phyloP scores from a whole-genome alignment of 1,284 basidiomycete species.

The Xanthoconium separans region DNA sequence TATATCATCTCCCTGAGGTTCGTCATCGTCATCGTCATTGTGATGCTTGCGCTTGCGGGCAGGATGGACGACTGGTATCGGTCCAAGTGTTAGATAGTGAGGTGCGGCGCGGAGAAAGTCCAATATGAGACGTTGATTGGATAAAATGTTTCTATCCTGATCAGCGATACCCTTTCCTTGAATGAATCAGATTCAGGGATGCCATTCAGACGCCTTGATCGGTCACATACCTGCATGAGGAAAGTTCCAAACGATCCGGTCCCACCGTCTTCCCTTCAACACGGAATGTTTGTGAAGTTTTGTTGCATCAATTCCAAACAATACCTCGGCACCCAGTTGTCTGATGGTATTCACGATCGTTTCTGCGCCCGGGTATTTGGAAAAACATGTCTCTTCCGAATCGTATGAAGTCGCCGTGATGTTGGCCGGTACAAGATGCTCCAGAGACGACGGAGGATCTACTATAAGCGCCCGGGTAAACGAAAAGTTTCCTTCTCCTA shows the following conservation, averaged over 20 bases:
- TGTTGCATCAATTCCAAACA: constrained; percentile 87
- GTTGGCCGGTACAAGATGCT: constrained; percentile 61
- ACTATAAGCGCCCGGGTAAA: constrained; percentile 78
- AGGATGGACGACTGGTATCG: constrained; percentile 43
- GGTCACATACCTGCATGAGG: constrained; percentile 79
- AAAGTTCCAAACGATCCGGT: constrained; percentile 93
- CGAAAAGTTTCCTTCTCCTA: constrained; percentile 98
- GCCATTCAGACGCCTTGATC: not conserved
- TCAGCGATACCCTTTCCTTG: constrained; percentile 91
- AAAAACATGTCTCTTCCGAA: constrained; percentile 69
- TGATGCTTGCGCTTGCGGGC: constrained; percentile 45
- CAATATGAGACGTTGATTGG: constrained; percentile 88
- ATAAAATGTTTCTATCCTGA: constrained; percentile 90
- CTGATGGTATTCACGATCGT: constrained; percentile 60
- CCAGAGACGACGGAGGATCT: constrained; percentile 49
- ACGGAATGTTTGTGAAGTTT: constrained; percentile 60
- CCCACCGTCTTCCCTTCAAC: constrained; percentile 64
- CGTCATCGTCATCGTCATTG: constrained; percentile 44
- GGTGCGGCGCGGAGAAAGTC: constrained; percentile 80
- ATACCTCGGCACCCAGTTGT: constrained; percentile 64
- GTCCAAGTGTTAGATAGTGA: constrained; percentile 61
- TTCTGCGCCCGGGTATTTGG: constrained; percentile 83
- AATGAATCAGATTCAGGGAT: constrained; percentile 1
- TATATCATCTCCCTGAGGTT: constrained; percentile 25
- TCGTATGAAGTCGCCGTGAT: constrained; percentile 91